Conservation (phyloP, 225 moss, liverwort and hornwort genomes). For the Rhytidiadelphus loreus region DNA sequence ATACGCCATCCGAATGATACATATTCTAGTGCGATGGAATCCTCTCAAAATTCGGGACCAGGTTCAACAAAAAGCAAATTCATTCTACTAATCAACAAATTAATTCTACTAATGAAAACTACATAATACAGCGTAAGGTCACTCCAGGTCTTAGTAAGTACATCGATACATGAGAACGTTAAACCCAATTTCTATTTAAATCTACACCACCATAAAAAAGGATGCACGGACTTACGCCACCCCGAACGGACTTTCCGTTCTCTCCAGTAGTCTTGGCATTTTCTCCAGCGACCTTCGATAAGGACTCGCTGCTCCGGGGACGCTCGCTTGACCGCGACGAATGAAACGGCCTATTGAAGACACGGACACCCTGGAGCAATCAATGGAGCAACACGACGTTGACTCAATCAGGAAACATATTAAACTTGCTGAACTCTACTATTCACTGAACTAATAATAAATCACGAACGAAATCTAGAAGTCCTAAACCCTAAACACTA, state of each 20-base stretch:
- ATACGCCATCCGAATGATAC: background rate
- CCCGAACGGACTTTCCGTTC: slow-evolving; percentile 11
- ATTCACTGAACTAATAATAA: background rate
- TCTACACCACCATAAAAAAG: background rate
- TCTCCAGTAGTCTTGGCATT: slow-evolving; percentile 7
- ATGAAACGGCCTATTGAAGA: slow-evolving; percentile 12
- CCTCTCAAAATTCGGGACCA: background rate
- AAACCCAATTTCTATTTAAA: background rate
- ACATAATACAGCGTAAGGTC: background rate
- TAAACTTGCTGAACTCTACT: background rate
- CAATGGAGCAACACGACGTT: background rate
- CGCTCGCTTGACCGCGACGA: background rate
- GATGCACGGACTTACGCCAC: slow-evolving; percentile 16
- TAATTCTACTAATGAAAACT: background rate
- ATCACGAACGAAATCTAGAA: background rate
- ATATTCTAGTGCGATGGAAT: background rate
- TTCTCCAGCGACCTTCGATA: slow-evolving; percentile 24
- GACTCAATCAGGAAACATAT: background rate
- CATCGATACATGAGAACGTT: background rate
- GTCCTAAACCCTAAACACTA: background rate
- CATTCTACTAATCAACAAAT: background rate
- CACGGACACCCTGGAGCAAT: slow-evolving; percentile 2
- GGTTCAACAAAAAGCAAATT: background rate
- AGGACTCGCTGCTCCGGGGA: slow-evolving; percentile 5
- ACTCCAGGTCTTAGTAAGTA: background rate